Percentiles rank a stretch among this genome's conserved stretches.
phyloP scores from a whole-genome alignment of 2,329 filamentous ascomycete genomes.

The Alternaria viburni region DNA sequence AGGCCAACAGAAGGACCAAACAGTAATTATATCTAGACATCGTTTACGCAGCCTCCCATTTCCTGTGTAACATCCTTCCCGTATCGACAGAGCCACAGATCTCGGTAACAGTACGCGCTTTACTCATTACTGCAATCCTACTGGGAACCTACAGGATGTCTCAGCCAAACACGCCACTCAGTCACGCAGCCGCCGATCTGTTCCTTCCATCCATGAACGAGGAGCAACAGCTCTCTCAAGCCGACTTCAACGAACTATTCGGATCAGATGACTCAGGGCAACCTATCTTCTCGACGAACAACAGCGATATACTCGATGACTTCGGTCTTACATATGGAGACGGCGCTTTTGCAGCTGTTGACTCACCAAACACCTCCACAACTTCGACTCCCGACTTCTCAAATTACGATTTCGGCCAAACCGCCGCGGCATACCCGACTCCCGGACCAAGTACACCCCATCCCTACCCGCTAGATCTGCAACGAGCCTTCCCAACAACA shows the following conservation, averaged over 20 bases:
- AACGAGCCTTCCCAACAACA: conserved; percentile 10
- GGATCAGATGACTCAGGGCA: background rate
- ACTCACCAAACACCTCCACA: conserved; percentile 8
- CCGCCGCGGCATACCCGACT: conserved; percentile 11
- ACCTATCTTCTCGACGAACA: conserved; percentile 6
- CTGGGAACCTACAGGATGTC: conserved; percentile 21
- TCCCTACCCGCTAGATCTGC: conserved; percentile 23
- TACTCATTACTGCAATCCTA: background rate
- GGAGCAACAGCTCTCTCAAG: conserved; percentile 13
- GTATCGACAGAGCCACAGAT: background rate
- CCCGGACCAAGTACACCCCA: conserved; percentile 20
- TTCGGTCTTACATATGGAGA: conserved; percentile 7
- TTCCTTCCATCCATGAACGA: conserved; percentile 5
- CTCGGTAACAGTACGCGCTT: conserved; percentile 8
- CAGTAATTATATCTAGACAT: conserved; percentile 31
- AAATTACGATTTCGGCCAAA: conserved; percentile 15
- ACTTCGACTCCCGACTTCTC: conserved; percentile 19
- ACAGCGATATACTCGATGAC: conserved; percentile 13
- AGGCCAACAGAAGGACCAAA: conserved; percentile 15
- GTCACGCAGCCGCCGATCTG: background rate
- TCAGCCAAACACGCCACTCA: conserved; percentile 20
- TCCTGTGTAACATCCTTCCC: conserved; percentile 29
- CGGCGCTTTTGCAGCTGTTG: background rate
- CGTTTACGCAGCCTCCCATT: conserved; percentile 9
- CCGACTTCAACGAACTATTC: conserved; percentile 19